Base-by-base conservation (phyloP, 2,329 filamentous ascomycete genomes). In the Aspergillus sclerotialis region DNA sequence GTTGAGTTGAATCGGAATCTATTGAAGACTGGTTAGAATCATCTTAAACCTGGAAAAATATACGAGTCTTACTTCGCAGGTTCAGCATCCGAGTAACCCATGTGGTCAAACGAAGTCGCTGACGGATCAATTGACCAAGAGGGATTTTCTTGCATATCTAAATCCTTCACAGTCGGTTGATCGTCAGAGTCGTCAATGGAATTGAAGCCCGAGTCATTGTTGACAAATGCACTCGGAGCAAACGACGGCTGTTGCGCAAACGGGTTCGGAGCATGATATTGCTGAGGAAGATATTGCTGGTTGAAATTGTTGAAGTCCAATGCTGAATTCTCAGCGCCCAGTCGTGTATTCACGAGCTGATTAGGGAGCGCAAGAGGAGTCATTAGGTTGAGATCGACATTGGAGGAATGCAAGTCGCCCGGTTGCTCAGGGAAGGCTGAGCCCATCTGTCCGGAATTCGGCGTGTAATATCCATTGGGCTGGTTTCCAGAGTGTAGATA, bases 1-100 rank as follows among this genome's bases (percentile, higher is more conserved):
- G 86, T 92, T 32, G 86, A 82, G 56, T 92, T 84, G 55, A 86
- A 96, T 26, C 92, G 85, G 55, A 95, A 95, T 42, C 76, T 80
- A 28, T 12, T 27, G 9, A 3, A 3, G 19, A n/a, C n/a, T n/a
- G n/a, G n/a, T n/a, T n/a, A n/a, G n/a, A n/a, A n/a, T n/a, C n/a
- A n/a, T n/a, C n/a, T n/a, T n/a, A n/a, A n/a, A n/a, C n/a, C n/a
- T n/a, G n/a, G n/a, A n/a, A n/a, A n/a, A n/a, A n/a, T n/a, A n/a
- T n/a, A n/a, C n/a, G n/a, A n/a, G n/a, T n/a, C 61, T 51, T 47
- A 68, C 53, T 81, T 83, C 50, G 84, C 80, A 7, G 63, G 63
- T 21, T 50, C 46, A 4, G 55, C 40, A 25, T 51, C 48, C 16
- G 50, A 46, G 12, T 52, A 35, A 24, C 47, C 53, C 35, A 55